Evolutionary conservation across 129 eudicot genomes (phyloP).

Genomic region (Logfia minima): DNA sequence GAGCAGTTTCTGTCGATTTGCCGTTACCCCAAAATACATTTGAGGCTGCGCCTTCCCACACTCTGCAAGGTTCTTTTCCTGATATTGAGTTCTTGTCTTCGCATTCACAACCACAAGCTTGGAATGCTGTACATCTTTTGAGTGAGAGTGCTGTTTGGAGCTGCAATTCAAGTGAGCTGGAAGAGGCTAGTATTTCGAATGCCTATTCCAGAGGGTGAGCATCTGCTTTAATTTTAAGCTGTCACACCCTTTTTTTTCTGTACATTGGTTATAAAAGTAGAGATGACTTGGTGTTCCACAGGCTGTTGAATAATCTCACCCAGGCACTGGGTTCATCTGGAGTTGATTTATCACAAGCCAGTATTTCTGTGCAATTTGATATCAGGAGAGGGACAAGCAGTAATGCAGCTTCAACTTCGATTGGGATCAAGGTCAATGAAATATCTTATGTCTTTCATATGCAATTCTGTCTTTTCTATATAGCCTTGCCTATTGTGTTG

Average conservation of each 20-base stretch:
- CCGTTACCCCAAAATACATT: slow-evolving; percentile 49
- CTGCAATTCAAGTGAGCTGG: slow-evolving; percentile 42
- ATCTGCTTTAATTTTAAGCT: not conserved
- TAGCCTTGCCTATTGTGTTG: not conserved
- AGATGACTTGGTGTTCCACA: slow-evolving; percentile 38
- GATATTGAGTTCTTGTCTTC: slow-evolving; percentile 49
- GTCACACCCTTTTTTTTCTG: not conserved
- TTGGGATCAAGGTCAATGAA: slow-evolving; percentile 41
- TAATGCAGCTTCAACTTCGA: slow-evolving; percentile 33
- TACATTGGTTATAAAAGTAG: not conserved
- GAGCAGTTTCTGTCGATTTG: slow-evolving; percentile 38
- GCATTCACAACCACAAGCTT: slow-evolving; percentile 34
- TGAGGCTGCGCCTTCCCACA: slow-evolving; percentile 35
- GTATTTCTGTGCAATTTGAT: slow-evolving; percentile 84
- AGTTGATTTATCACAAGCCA: slow-evolving; percentile 81
- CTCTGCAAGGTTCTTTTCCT: slow-evolving; percentile 45
- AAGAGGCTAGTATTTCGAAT: slow-evolving; percentile 53
- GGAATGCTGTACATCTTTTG: slow-evolving; percentile 37
- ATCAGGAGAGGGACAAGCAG: slow-evolving; percentile 47
- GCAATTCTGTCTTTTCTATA: not conserved
- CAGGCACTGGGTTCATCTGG: slow-evolving; percentile 69
- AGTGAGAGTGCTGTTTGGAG: slow-evolving; percentile 39
- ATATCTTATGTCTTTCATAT: not conserved
- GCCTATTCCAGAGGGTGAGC: slow-evolving; percentile 79
- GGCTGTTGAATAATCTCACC: slow-evolving; percentile 58